Conservation (phyloP, 2,329 filamentous ascomycete genomes). For the Phaeophleospora eucalypticola region DNA sequence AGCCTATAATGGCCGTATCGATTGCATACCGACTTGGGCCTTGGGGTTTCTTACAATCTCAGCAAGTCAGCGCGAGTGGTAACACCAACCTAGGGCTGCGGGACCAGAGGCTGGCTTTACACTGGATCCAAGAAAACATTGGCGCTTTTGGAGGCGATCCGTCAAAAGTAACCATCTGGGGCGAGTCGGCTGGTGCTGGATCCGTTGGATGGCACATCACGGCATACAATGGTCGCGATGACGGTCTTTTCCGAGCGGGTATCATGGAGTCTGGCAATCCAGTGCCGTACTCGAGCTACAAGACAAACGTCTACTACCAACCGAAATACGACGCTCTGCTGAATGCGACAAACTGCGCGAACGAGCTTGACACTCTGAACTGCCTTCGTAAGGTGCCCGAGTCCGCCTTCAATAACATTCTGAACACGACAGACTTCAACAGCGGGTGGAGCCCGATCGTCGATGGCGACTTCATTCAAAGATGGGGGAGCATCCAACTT, state of each 20-base stretch:
- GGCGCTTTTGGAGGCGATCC: constrained; percentile 71
- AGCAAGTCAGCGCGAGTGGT: constrained; percentile 50
- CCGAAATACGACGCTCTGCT: constrained; percentile 62
- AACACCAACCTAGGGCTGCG: constrained; percentile 47
- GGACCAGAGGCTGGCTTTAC: constrained; percentile 43
- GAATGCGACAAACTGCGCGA: constrained; percentile 55
- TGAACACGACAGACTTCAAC: constrained; percentile 29
- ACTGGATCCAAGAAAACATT: constrained; percentile 44
- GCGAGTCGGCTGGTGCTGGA: constrained; percentile 39
- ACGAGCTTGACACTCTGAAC: constrained; percentile 54
- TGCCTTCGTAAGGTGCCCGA: constrained; percentile 56
- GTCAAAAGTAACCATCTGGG: constrained; percentile 42
- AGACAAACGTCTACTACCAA: constrained; percentile 38
- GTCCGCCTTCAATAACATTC: constrained; percentile 25
- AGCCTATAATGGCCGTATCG: constrained; percentile 55
- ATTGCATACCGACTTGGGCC: constrained; percentile 63
- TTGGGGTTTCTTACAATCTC: constrained; percentile 65
- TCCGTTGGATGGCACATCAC: constrained; percentile 46
- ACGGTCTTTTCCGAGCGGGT: constrained; percentile 45
- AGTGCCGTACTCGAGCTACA: constrained; percentile 22
- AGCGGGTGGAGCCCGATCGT: constrained; percentile 42
- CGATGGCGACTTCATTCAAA: constrained; percentile 55
- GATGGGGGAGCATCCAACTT: constrained; percentile 53
- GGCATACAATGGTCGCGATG: constrained; percentile 46
- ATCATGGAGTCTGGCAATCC: constrained; percentile 43